Evolutionary conservation across 1,284 basidiomycete species (phyloP).

Genomic region (Phellinidium pouzarii): DNA sequence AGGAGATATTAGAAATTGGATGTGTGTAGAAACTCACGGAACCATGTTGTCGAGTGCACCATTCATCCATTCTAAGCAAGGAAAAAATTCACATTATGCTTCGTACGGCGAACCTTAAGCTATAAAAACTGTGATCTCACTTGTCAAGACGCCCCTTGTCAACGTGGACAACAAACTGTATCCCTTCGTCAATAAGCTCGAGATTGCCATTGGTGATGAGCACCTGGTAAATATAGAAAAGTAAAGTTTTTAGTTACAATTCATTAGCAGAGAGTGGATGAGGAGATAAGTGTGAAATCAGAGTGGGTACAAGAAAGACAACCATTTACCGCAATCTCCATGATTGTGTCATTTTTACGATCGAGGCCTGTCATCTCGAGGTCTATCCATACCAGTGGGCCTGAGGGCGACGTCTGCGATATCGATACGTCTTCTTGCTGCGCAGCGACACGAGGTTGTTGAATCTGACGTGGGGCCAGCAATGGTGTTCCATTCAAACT

Average conservation of each 20-base stretch:
- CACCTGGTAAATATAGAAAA: conserved; percentile 39
- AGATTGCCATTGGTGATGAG: conserved; percentile 79
- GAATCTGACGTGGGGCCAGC: no score
- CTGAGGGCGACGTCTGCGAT: conserved; percentile 22
- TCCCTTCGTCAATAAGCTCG: conserved; percentile 64
- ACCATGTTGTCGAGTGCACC: conserved; percentile 71
- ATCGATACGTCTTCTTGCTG: no score
- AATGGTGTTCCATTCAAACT: neutral
- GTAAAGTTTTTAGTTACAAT: no score
- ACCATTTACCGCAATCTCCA: conserved; percentile 77
- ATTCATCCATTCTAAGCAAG: conserved; percentile 58
- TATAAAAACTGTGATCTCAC: no score
- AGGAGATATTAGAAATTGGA: neutral
- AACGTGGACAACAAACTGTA: conserved; percentile 64
- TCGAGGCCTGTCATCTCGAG: conserved; percentile 82
- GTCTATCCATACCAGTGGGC: conserved; percentile 83
- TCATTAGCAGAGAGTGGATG: no score
- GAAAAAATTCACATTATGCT: no score
- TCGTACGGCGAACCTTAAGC: no score
- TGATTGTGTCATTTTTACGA: conserved; percentile 57
- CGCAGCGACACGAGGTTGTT: no score
- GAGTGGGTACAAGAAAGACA: conserved; percentile 12
- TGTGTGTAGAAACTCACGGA: conserved; percentile 36
- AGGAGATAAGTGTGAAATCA: neutral
- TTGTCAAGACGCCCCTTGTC: conserved; percentile 56